Conservation (phyloP, 495 filamentous ascomycete genomes). For the Sporormia fimetaria region DNA sequence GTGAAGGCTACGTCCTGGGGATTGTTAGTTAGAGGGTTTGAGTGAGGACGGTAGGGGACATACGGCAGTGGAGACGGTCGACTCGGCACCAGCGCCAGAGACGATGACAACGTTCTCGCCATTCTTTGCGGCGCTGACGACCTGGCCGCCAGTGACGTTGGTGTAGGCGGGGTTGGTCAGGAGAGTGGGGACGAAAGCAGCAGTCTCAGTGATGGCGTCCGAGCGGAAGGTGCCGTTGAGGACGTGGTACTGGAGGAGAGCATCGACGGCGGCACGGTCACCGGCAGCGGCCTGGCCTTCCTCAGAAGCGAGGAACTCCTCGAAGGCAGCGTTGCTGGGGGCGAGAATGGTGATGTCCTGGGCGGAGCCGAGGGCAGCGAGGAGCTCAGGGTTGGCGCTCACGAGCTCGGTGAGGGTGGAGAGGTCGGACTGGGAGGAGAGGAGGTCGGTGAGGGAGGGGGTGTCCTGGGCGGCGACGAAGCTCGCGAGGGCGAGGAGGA, state of each 20-base stretch:
- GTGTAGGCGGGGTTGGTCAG: slow-evolving; percentile 41
- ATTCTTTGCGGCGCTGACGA: slow-evolving; percentile 31
- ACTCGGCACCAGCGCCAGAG: slow-evolving; percentile 29
- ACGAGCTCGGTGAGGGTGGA: slow-evolving; percentile 39
- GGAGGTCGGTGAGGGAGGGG: slow-evolving; percentile 31
- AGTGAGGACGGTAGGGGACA: slow-evolving; percentile 2
- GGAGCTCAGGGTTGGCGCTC: slow-evolving; percentile 32
- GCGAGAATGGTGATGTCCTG: slow-evolving; percentile 53
- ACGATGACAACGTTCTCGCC: slow-evolving; percentile 30
- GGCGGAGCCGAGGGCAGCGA: slow-evolving; percentile 34
- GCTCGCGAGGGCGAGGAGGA: slow-evolving; percentile 23
- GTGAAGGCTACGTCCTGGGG: slow-evolving; percentile 44
- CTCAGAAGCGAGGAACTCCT: slow-evolving; percentile 30
- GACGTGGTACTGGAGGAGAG: slow-evolving; percentile 54
- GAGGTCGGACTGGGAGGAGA: slow-evolving; percentile 33
- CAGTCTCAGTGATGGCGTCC: slow-evolving; percentile 33
- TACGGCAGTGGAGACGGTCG: slow-evolving; percentile 31
- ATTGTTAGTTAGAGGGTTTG: background rate
- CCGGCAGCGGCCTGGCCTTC: slow-evolving; percentile 25
- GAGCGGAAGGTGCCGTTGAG: slow-evolving; percentile 43
- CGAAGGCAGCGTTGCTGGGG: slow-evolving; percentile 49
- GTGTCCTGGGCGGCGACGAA: slow-evolving; percentile 29
- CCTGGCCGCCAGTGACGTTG: slow-evolving; percentile 41
- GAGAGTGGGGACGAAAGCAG: slow-evolving; percentile 45
- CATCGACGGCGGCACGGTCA: slow-evolving; percentile 32